Evolutionary conservation across 2,329 filamentous ascomycete species (phyloP), one percentile per base, ranked within the genome.

Genomic region (Bipolaris zeicola): DNA sequence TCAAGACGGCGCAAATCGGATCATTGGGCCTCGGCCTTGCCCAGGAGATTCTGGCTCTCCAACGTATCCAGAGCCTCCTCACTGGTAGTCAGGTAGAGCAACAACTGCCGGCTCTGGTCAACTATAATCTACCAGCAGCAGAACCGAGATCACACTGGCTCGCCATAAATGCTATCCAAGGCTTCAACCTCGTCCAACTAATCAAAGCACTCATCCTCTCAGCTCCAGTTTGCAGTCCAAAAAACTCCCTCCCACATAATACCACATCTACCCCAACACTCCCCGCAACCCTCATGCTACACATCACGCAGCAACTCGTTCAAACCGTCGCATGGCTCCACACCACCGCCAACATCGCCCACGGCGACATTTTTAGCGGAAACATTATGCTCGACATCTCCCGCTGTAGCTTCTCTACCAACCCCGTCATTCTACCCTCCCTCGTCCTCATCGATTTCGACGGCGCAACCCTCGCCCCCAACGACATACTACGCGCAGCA

Each of bases 401-500:
- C 6, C n/a, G 1, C 10, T 45, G 1, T 1, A 31, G 11, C 10
- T 1, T 18, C 3, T 1, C 31, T 8, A 5, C 10, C 0, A 45
- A 10, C 31, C 18, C 22, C 13, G 26, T 28, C 8, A 28, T 28
- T 11, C n/a, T 52, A 1, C 50, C 31, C 4, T 28, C 22, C 5
- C 1, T 52, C 4, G 41, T 52, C 31, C 18, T 52, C 6, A 52
- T 52, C 24, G 50, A 52, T 2, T 52, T 52, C 10, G 31, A 52
- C 13, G 22, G 50, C 33, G 41, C 41, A 8, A 37, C 8, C 22
- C 18, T 28, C 1, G 6, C 28, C n/a, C 22, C 41, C 0, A 24
- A 6, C 20, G 22, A 45, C 4, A 26, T 6, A 24, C 10, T 36
- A 24, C n/a, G 24, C 33, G 41, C 28, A 1, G 16, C n/a, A 7